Conservation (phyloP, 1,284 basidiomycete species). For the Coniferiporia sulphurascens region DNA sequence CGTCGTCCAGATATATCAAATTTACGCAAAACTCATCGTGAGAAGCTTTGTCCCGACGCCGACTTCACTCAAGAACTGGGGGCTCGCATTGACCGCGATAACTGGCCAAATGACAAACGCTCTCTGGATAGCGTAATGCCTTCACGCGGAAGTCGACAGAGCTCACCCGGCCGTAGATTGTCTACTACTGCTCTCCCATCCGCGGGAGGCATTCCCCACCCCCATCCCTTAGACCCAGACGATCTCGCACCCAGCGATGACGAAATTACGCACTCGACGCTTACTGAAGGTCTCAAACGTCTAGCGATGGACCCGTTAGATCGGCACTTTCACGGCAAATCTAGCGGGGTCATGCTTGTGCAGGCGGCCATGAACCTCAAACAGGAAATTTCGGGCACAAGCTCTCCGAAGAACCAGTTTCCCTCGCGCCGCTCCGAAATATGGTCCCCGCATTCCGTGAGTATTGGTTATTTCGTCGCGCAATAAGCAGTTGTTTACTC, state of each 20-base stretch:
- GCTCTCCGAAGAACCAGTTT: slow-evolving; percentile 15
- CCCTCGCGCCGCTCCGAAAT: slow-evolving; percentile 25
- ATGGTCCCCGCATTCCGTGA: slow-evolving; percentile 27
- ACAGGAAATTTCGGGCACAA: slow-evolving; percentile 44
- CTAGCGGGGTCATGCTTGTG: slow-evolving; percentile 62
- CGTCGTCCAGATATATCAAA: neutral
- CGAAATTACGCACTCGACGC: slow-evolving; percentile 31
- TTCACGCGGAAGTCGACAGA: slow-evolving; percentile 13
- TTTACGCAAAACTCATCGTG: slow-evolving; percentile 4
- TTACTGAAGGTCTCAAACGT: slow-evolving; percentile 35
- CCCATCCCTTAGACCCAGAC: slow-evolving; percentile 19
- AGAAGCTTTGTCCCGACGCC: slow-evolving; percentile 45
- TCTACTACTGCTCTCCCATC: slow-evolving; percentile 1
- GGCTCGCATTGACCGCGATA: slow-evolving; percentile 41
- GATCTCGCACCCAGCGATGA: slow-evolving; percentile 36
- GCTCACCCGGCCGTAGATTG: slow-evolving; percentile 5
- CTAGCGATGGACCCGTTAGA: slow-evolving; percentile 32
- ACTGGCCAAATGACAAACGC: slow-evolving; percentile 33
- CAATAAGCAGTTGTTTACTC: slow-evolving; percentile 24
- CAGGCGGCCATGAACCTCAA: slow-evolving; percentile 63
- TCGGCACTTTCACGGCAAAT: slow-evolving; percentile 66
- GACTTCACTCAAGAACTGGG: slow-evolving; percentile 47
- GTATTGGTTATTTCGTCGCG: neutral
- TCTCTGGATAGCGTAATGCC: slow-evolving; percentile 16
- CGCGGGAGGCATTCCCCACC: neutral